Conservation (phyloP, 345 rosid genomes). For the Lepidium didymum region DNA sequence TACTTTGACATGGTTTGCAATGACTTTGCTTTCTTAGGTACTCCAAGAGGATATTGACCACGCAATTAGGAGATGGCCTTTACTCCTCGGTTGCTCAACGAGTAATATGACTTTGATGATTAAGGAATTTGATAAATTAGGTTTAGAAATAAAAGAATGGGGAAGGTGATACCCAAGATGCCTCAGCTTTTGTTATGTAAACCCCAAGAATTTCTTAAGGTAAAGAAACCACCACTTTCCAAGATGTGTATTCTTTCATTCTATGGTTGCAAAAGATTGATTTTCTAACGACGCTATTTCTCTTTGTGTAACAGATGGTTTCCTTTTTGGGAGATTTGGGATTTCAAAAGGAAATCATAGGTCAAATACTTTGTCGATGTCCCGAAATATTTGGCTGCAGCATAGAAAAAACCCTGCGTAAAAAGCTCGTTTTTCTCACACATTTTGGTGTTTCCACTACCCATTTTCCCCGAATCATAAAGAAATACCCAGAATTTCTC, state of each 20-base stretch:
- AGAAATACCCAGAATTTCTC: conserved; percentile 83
- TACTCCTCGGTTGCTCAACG: conserved; percentile 67
- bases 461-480: conserved; percentile 58
- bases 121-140: conserved; percentile 45
- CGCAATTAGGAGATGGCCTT: conserved; percentile 77
- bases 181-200: conserved; percentile 74
- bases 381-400: conserved; percentile 74
- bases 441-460: conserved; percentile 47
- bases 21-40: conserved; percentile 35
- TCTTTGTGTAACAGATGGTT: conserved; percentile 45
- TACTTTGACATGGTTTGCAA: neutral
- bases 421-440: conserved; percentile 54
- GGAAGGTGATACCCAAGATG: conserved; percentile 60
- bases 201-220: conserved; percentile 67
- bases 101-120: conserved; percentile 54
- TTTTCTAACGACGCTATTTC: neutral
- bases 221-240: conserved; percentile 4
- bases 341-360: conserved; percentile 47
- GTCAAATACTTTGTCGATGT: conserved; percentile 61
- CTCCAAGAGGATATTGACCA: conserved; percentile 44
- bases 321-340: conserved; percentile 61
- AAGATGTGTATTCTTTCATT: neutral
- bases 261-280: neutral
- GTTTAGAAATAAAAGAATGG: conserved; percentile 55
- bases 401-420: conserved; percentile 54